These are phyloP conservation scores for Gnetum montanum DNA, from an alignment of 75 land plant species.

Conservation along the genomic window DNA sequence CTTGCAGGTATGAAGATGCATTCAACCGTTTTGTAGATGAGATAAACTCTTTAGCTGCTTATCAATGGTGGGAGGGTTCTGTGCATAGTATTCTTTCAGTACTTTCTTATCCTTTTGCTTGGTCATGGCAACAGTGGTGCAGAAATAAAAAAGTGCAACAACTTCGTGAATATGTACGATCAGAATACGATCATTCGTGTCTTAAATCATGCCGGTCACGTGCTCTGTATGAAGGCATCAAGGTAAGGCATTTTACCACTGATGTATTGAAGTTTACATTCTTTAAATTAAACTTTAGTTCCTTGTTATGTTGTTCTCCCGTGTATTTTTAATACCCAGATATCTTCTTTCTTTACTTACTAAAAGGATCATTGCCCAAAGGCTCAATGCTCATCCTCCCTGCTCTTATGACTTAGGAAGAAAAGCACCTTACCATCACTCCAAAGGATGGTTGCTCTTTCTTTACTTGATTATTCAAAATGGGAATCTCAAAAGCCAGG, in stretches of 20 bases:
- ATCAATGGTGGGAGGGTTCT: conserved; percentile 99
- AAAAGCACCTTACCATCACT: too few species aligned
- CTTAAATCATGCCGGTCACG: conserved; percentile 94
- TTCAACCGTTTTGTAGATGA: conserved; percentile 90
- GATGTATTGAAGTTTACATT: too few species aligned
- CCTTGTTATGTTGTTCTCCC: too few species aligned
- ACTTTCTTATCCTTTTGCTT: conserved; percentile 85
- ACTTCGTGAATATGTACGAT: conserved; percentile 86
- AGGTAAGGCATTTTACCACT: conserved; percentile 50
- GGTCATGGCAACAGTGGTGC: conserved; percentile 99
- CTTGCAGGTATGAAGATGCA: conserved; percentile 86
- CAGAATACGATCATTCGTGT: conserved; percentile 96
- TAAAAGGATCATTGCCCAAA: too few species aligned
- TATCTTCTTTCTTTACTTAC: too few species aligned
- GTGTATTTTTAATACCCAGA: too few species aligned
- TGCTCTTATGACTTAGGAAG: too few species aligned
- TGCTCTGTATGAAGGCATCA: conserved; percentile 95
- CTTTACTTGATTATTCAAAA: too few species aligned
- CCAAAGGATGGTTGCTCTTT: too few species aligned
- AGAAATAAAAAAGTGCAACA: conserved; percentile 75
- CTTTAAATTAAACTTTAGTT: too few species aligned
- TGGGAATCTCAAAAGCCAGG: too few species aligned
- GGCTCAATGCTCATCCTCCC: too few species aligned
- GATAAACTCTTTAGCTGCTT: conserved; percentile 80
- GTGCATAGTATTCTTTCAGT: conserved; percentile 69